Base-by-base conservation (phyloP, 1,284 basidiomycete genomes). In the Prillingera fragicola region DNA sequence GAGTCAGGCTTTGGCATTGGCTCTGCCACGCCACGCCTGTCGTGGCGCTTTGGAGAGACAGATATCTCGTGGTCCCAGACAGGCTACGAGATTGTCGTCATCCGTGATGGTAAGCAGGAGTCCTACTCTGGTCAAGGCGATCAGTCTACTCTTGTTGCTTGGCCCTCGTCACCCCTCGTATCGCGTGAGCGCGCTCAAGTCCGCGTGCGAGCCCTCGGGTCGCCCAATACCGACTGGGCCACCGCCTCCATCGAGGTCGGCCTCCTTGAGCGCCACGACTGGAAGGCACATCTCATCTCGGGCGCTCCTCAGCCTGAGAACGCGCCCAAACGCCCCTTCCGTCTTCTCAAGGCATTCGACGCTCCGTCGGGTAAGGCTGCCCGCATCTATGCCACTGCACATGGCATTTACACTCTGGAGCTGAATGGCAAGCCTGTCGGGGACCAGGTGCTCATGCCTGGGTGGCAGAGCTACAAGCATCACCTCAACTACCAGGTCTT, bases 391-490 rank as follows among this genome's bases (percentile, higher is more conserved):
- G 49, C 54, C 10, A 67, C 68, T 2, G 66, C 68, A 5, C 49
- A 48, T 15, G 68, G 68, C 3, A 14, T 66, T 12, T 70, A 69
- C 54, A 52, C 59, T 24, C 41, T 54, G 1, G 21, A 44, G 1
- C 43, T 69, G 45, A 70, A 70, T 44, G 68, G 63, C 9, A 29
- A 46, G 9, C 37, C 32, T 3, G 50, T 70, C 8, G 61, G 59
- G 21, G 59, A 67, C 33, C 59, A 69, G 6, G 42, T 60, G 15
- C 49, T 70, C 5, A 47, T 63, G 1, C 68, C 68, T 1, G 68
- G 68, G 17, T 69, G 68, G 68, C 56, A 56, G 24, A 48, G 43
- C 18, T 70, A 70, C 50, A 35, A 51, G 13, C 43, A 62, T 45
- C 60, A 55, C n/a, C 53, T 63, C 3, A 31, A 48, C 17, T 69